Evolutionary conservation across 169 alveolate genomes (phyloP), one percentile per base, ranked within the genome.

Genomic region (Plasmodium billcollinsi): DNA sequence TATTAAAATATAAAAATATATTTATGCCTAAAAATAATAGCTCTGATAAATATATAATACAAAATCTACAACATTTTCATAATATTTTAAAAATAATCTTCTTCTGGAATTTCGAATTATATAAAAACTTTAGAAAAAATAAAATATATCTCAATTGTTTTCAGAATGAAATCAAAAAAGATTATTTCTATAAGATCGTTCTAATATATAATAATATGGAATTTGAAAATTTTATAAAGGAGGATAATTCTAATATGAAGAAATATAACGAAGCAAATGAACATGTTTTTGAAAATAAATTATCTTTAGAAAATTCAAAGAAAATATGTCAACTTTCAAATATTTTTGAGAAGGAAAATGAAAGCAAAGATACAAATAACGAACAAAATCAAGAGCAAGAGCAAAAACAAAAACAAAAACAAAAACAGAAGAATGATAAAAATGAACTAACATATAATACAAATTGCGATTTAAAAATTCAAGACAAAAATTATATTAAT

Each of bases 101-200:
- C 54, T 86, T 59, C 66, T 86, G 92, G 92, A 86, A 86, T 86
- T 86, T 86, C 58, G 61, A 72, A 49, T 29, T 86, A 62, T 86
- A 86, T 54, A 86, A 71, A 73, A 86, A 61, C 61, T 86, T 86
- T 72, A 70, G 58, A 72, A 86, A 86, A 62, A 86, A 70, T 50
- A 72, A 86, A 59, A 86, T 72, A 11, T 86, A 86, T 39, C 18
- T 73, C 24, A 71, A 24, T 24, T 71, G 49, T 47, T 86, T 71
- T 86, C 66, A 56, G 47, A 33, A 39, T 6, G 92, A 86, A 86
- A 86, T 86, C 26, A 62, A 43, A 12, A 86, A 86, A 21, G 86
- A 72, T 14, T 86, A 86, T 61, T 86, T 86, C 62, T 86, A 86
- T 54, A 86, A 56, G 71, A 86, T 86, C 73, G 29, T 86, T 26